Evolutionary conservation across 2,329 filamentous ascomycete genomes (phyloP), one percentile per base, ranked within the genome.

Genomic region (Cladosporium colombiae): DNA sequence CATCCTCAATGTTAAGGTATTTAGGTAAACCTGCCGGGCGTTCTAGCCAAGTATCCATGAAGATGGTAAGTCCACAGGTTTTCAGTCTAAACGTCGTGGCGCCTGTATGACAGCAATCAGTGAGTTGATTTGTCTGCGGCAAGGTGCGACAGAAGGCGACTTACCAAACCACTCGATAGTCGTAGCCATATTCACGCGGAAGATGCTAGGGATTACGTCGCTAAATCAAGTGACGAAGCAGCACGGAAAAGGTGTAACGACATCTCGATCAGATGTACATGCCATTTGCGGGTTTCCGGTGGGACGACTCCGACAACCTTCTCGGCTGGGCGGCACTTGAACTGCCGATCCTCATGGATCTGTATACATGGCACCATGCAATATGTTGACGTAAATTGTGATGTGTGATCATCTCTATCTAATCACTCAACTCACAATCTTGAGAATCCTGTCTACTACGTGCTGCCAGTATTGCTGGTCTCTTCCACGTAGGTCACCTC

Each of bases 1-100:
- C 52, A 29, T 62, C 37, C 1, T 65, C 62, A 46, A 67, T 61
- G 21, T 31, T 27, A 7, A 67, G 56, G 46, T 64, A 65, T 13
- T 40, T 33, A 2, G 62, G 62, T 27, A 65, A 31, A 14, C 49
- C 40, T 13, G 50, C 46, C n/a, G 65, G 62, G 14, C 57, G 29
- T 7, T 67, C 65, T 7, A 65, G 62, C 65, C 65, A 67, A 33
- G 65, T 65, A 37, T 67, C 65, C 25, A 67, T 49, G 40, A 67
- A 67, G 29, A 67, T 62, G 7, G 49, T 65, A 4, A 67, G 62
- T 8, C 62, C 65, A n/a, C 56, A 56, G 23, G 31, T 31, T 2
- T 57, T 31, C 10, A 67, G 50, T 11, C 65, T 50, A 7, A 50
- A 67, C 11, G 65, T 67, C 8, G 65, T 67, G 13, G 65, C 50